A percentile compares a stretch with the other conserved stretches of the same genome.
Evolutionary conservation across 768 basidiomycete species (phyloP).

Genomic region (Kwoniella europaea): DNA sequence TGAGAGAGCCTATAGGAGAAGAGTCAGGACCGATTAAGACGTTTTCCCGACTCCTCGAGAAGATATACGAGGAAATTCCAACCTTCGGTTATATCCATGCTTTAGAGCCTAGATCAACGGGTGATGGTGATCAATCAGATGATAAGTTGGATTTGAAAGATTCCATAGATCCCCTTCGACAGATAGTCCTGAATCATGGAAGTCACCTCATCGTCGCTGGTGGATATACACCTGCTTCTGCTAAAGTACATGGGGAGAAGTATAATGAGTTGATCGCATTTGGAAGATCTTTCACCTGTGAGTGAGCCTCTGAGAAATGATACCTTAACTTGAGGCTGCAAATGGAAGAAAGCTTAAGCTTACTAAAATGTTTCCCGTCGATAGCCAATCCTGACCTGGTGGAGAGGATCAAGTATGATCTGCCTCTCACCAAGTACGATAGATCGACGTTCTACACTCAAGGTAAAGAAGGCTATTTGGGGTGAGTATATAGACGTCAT

Average conservation of each 20-base stretch:
- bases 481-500: neutral
- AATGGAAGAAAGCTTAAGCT: neutral
- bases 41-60: constrained; percentile 9
- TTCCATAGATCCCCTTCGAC: constrained; percentile 4
- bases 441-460: constrained; percentile 22
- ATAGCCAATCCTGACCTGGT: constrained; percentile 25
- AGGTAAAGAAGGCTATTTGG: constrained; percentile 11
- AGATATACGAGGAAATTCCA: constrained; percentile 5
- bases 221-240: constrained; percentile 12
- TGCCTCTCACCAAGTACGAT: constrained; percentile 16
- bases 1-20: constrained; percentile 52
- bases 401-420: constrained; percentile 9
- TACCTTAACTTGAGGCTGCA: neutral
- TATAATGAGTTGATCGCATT: constrained; percentile 22
- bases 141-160: constrained; percentile 11
- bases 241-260: constrained; percentile 8
- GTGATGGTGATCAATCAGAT: neutral
- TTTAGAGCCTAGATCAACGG: constrained; percentile 2
- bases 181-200: neutral
- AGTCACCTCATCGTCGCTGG: constrained; percentile 11
- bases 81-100: constrained; percentile 20
- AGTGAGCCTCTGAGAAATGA: neutral
- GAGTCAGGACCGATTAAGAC: constrained; percentile 9
- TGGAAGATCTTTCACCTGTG: constrained; percentile 20
- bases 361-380: neutral